phyloP scores from a whole-genome alignment of 2,329 filamentous ascomycete genomes.

The Colletotrichum lupini region DNA sequence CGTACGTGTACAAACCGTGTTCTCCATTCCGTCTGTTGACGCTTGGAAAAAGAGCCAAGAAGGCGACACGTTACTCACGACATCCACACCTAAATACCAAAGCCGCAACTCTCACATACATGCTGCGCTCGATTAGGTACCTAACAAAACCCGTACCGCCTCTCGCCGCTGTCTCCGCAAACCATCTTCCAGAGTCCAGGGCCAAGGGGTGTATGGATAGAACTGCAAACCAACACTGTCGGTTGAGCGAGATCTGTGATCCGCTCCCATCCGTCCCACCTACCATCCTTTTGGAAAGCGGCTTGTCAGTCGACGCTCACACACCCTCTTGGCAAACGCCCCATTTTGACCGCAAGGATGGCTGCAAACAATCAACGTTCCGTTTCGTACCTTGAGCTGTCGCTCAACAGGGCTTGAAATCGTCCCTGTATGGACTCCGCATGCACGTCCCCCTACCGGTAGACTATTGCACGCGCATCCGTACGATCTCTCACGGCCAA shows the following conservation, averaged over 20 bases:
- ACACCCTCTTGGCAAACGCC: constrained; percentile 3
- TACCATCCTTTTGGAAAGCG: constrained; percentile 32
- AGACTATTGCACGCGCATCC: not conserved
- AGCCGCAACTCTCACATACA: constrained; percentile 5
- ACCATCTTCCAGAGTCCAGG: not conserved
- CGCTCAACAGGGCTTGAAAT: not conserved
- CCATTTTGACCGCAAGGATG: constrained; percentile 16
- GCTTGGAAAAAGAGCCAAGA: not conserved
- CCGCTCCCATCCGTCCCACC: constrained; percentile 29
- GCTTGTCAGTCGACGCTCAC: constrained; percentile 26
- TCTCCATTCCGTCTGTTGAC: not conserved
- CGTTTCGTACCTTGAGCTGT: constrained; percentile 33
- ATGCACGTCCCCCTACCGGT: not conserved
- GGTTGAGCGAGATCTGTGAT: constrained; percentile 32
- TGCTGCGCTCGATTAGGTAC: not conserved
- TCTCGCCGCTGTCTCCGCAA: constrained; percentile 16
- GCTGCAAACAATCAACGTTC: constrained; percentile 37
- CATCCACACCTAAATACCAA: constrained; percentile 1
- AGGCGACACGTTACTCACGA: not conserved
- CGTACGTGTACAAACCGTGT: not conserved
- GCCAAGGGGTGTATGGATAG: constrained; percentile 22
- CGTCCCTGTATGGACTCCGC: not conserved
- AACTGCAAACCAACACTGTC: constrained; percentile 32
- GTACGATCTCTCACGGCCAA: not conserved
- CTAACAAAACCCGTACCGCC: not conserved